Conservation (phyloP, 1,284 basidiomycete species). For the Papiliotrema laurentii region DNA sequence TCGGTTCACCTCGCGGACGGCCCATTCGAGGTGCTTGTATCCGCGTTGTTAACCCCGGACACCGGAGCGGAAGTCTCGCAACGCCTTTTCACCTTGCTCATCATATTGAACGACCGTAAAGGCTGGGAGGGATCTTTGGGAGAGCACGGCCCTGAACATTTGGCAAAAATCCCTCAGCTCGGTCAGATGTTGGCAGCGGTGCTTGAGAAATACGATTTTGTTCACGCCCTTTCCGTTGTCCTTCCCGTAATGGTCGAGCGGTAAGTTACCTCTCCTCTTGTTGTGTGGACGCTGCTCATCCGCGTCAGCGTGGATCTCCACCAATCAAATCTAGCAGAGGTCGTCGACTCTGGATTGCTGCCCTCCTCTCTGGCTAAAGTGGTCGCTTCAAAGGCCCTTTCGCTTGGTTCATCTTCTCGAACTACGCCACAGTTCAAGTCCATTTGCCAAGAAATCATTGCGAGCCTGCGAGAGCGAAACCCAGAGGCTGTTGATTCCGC, state of each 20-base stretch:
- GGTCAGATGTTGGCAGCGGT: constrained; percentile 34
- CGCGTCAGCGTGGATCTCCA: not conserved
- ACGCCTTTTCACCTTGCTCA: constrained; percentile 41
- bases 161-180: constrained; percentile 29
- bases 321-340: constrained; percentile 8
- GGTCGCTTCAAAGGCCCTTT: constrained; percentile 25
- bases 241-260: constrained; percentile 19
- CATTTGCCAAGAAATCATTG: constrained; percentile 25
- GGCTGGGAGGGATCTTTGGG: constrained; percentile 31
- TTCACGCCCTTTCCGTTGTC: constrained; percentile 25
- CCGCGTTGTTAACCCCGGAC: constrained; percentile 31
- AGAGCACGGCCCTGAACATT: constrained; percentile 15
- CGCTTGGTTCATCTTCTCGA: constrained; percentile 10
- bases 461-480: constrained; percentile 39
- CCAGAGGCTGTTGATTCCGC: constrained; percentile 33
- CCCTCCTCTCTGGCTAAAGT: constrained; percentile 24
- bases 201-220: constrained; percentile 42
- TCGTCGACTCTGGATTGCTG: constrained; percentile 28
- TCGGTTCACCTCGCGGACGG: constrained; percentile 38
- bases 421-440: constrained; percentile 13
- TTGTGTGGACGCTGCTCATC: too few species aligned
- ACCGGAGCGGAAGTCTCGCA: constrained; percentile 43
- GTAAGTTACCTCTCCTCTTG: constrained; percentile 4
- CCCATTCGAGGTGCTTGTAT: constrained; percentile 37
- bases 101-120: constrained; percentile 39